Base-by-base conservation (phyloP, 2,329 filamentous ascomycete species). In the Talaromyces albobiverticillius region DNA sequence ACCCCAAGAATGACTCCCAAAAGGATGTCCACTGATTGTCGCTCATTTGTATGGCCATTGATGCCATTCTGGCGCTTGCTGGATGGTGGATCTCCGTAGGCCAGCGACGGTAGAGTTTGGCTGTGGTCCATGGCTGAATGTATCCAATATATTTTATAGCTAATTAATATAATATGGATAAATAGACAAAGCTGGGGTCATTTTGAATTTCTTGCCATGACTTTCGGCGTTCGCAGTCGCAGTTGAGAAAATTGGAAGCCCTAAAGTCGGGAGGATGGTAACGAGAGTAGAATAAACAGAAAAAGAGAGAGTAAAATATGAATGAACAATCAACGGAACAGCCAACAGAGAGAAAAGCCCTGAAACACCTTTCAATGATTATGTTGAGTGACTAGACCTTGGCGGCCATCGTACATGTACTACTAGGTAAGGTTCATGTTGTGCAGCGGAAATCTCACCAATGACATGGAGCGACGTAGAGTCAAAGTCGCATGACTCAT, bases 1-100 rank as follows among this genome's bases (percentile, higher is more conserved):
- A 57, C 31, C 11, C 57, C 55, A 14, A 59, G 34, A n/a, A 53
- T 51, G 14, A 53, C 57, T 14, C 36, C 49, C 4, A 59, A 41
- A 34, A 59, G 51, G 14, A 54, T 56, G 9, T 46, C 40, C 26
- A 59, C 16, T 14, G 57, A 50, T 18, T 59, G 20, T 7, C 31
- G 23, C 10, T 13, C 40, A n/a, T 56, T 34, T 16, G 26, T 32
- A 13, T 53, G 31, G 18, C 18, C 26, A 22, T 31, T 43, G n/a
- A 18, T 31, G 25, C 52, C 48, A 41, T 34, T 36, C 10, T 36
- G 31, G 25, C 32, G 40, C 31, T 52, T 46, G 25, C 6, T 9
- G n/a, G 11, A 10, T 16, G 42, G 40, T 14, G 40, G 22, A 29
- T 29, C 26, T 29, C 26, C 5, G 26, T 25, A 13, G 4, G 18